Conservation (phyloP, 1,139 yeast genomes). For the Pichia terricola region DNA sequence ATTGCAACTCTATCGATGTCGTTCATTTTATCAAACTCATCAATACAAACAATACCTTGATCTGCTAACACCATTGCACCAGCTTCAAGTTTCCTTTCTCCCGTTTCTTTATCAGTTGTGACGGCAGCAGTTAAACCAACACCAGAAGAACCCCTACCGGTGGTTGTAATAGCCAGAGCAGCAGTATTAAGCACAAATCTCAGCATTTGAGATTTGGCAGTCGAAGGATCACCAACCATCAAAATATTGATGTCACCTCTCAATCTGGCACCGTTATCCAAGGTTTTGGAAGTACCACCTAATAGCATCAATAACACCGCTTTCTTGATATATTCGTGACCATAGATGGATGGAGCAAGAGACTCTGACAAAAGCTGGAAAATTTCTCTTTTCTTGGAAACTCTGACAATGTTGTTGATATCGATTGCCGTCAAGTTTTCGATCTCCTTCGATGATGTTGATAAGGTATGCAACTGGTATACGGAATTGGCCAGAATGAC, state of each 20-base stretch:
- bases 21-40: slow-evolving; percentile 97
- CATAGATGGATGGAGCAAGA: slow-evolving; percentile 92
- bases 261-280: slow-evolving; percentile 91
- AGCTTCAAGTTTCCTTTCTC: slow-evolving; percentile 93
- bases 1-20: slow-evolving; percentile 96
- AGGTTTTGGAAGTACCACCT: slow-evolving; percentile 92
- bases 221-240: slow-evolving; percentile 99
- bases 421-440: slow-evolving; percentile 75
- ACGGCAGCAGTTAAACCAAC: slow-evolving; percentile 99
- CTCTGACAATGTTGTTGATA: slow-evolving; percentile 74
- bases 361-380: slow-evolving; percentile 78
- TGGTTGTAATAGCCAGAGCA: slow-evolving; percentile 90
- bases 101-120: slow-evolving; percentile 92
- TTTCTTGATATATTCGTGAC: slow-evolving; percentile 82
- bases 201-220: slow-evolving; percentile 93
- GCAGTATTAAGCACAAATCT: slow-evolving; percentile 94
- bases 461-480: slow-evolving; percentile 79
- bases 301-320: slow-evolving; percentile 85
- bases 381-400: slow-evolving; percentile 59
- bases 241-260: slow-evolving; percentile 95
- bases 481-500: slow-evolving; percentile 81
- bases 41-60: slow-evolving; percentile 95
- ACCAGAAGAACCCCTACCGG: slow-evolving; percentile 98
- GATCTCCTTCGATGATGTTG: slow-evolving; percentile 73
- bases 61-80: slow-evolving; percentile 99